These are phyloP conservation scores for Corymbia citriodora DNA, from an alignment of 441 rosid species.

Conservation along the genomic window DNA sequence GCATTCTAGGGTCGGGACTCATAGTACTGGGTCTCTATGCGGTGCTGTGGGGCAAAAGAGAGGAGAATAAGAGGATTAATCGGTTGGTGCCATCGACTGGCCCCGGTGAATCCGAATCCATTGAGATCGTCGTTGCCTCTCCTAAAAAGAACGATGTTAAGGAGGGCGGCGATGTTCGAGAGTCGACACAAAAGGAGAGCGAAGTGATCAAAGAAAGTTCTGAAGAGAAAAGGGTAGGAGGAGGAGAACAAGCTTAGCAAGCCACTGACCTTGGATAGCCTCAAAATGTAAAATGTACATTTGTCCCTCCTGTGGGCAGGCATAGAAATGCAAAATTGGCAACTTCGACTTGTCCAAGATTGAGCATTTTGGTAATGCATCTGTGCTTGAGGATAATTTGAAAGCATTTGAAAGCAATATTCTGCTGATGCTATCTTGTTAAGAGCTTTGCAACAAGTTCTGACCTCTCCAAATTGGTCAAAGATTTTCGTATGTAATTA, in stretches of 20 bases:
- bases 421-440: no score
- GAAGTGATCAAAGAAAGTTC: neutral
- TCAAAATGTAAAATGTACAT: neutral
- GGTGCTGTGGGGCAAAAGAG: slow-evolving; percentile 17
- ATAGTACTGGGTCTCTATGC: slow-evolving; percentile 18
- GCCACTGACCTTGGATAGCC: neutral
- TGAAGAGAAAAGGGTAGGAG: neutral
- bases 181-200: neutral
- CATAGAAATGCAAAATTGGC: neutral
- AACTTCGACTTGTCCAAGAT: neutral
- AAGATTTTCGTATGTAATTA: no score
- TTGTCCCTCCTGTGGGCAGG: neutral
- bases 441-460: no score
- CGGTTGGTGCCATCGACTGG: neutral
- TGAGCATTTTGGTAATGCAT: neutral
- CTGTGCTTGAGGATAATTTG: no score
- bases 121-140: neutral
- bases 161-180: neutral
- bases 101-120: neutral
- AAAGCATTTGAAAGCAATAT: no score
- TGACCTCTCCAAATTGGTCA: no score
- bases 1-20: slow-evolving; percentile 20
- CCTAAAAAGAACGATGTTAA: neutral
- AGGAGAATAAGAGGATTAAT: neutral
- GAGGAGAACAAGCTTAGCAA: neutral